Evolutionary conservation across 202 grass and related monocot species (phyloP).

Genomic region (Sporobolus alterniflorus): DNA sequence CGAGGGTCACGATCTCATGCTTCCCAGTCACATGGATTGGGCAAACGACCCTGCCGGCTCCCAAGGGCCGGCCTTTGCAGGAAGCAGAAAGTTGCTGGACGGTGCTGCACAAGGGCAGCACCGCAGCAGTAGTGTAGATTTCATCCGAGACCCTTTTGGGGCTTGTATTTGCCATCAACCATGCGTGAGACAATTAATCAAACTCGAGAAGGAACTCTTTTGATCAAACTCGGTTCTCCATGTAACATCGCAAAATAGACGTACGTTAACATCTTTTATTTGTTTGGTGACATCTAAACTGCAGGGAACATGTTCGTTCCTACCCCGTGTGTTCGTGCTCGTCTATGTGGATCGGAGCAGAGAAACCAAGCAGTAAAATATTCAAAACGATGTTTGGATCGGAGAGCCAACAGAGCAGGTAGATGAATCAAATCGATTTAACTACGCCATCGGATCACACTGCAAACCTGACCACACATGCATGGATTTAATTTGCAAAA

Average conservation of each 20-base stretch:
- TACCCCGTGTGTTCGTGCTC: neutral
- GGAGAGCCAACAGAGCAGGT: too few species aligned
- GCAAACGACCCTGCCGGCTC: neutral
- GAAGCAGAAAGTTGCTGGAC: neutral
- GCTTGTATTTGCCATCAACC: neutral
- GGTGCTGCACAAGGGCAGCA: neutral
- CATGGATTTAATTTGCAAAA: too few species aligned
- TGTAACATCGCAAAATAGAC: too few species aligned
- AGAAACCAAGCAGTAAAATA: neutral
- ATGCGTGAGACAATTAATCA: neutral
- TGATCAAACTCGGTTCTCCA: conserved; percentile 19
- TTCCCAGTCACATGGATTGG: conserved; percentile 47
- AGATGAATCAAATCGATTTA: neutral
- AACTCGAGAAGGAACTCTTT: neutral
- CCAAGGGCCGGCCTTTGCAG: conserved; percentile 8
- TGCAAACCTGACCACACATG: neutral
- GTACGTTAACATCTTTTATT: too few species aligned
- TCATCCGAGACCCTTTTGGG: too few species aligned
- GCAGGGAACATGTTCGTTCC: neutral
- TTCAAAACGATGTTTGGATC: neutral
- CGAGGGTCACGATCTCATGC: conserved; percentile 28
- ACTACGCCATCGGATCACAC: neutral
- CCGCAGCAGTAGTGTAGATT: conserved; percentile 1
- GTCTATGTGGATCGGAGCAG: neutral
- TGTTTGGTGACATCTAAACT: neutral